Conservation (phyloP, 1,284 basidiomycete genomes). For the Crepidotus sp. region DNA sequence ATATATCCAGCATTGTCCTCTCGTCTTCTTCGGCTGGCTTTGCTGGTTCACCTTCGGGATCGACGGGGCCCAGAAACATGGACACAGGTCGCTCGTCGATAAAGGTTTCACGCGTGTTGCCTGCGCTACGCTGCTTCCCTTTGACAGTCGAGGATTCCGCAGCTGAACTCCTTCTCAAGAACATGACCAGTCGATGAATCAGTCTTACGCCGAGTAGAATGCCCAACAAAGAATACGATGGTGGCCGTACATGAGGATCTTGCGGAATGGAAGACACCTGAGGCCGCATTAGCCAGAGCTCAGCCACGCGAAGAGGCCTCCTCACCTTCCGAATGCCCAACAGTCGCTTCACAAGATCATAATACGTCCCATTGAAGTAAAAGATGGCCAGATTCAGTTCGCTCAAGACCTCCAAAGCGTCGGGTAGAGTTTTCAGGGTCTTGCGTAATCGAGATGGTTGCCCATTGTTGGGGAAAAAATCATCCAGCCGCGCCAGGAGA, state of each 20-base stretch:
- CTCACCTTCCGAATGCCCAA: slow-evolving; percentile 65
- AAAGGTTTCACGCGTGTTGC: slow-evolving; percentile 39
- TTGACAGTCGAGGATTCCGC: slow-evolving; percentile 19
- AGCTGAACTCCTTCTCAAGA: slow-evolving; percentile 28
- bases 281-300: neutral
- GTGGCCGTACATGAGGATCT: slow-evolving; percentile 61
- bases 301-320: slow-evolving; percentile 22
- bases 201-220: slow-evolving; percentile 67
- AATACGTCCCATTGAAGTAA: slow-evolving; percentile 74
- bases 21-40: slow-evolving; percentile 61
- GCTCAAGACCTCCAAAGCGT: slow-evolving; percentile 41
- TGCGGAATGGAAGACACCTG: slow-evolving; percentile 68
- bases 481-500: slow-evolving; percentile 46
- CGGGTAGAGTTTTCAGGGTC: slow-evolving; percentile 37
- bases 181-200: slow-evolving; percentile 48
- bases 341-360: slow-evolving; percentile 66
- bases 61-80: slow-evolving; percentile 42
- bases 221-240: slow-evolving; percentile 81
- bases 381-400: slow-evolving; percentile 80
- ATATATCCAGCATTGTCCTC: slow-evolving; percentile 54
- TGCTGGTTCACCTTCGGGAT: slow-evolving; percentile 43
- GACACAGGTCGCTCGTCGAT: slow-evolving; percentile 61
- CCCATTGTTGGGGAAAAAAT: slow-evolving; percentile 23
- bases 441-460: slow-evolving; percentile 30
- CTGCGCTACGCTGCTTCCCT: slow-evolving; percentile 20